phyloP scores from a whole-genome alignment of 345 rosid genomes.

The Gossypium australe region DNA sequence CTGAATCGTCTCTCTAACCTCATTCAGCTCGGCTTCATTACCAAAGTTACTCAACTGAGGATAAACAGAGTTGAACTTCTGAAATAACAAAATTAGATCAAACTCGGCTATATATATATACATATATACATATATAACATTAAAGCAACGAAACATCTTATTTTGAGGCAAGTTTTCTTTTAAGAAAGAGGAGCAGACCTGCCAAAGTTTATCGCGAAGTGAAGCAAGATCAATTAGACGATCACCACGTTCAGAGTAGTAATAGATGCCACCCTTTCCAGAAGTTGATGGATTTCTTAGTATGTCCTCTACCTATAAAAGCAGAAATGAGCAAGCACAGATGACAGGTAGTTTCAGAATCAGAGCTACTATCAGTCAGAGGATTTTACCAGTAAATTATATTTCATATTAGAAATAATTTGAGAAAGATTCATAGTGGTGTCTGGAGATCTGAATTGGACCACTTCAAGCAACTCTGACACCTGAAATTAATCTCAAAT shows the following conservation, averaged over 20 bases:
- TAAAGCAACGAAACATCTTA: constrained; percentile 9
- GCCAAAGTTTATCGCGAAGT: constrained; percentile 75
- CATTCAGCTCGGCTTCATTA: constrained; percentile 70
- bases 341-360: neutral
- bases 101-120: neutral
- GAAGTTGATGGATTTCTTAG: constrained; percentile 63
- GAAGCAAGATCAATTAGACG: constrained; percentile 80
- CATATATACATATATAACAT: neutral
- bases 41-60: constrained; percentile 54
- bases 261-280: constrained; percentile 78
- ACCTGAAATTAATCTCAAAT: constrained; percentile 42
- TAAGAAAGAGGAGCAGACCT: constrained; percentile 44
- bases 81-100: constrained; percentile 18
- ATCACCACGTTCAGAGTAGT: constrained; percentile 89
- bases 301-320: constrained; percentile 68
- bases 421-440: constrained; percentile 65
- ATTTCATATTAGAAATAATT: constrained; percentile 53
- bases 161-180: neutral
- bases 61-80: constrained; percentile 67
- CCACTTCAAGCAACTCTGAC: constrained; percentile 74
- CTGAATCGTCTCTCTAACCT: constrained; percentile 73
- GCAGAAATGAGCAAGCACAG: constrained; percentile 11
- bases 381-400: constrained; percentile 61
- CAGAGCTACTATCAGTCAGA: constrained; percentile 1
- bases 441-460: constrained; percentile 85